Percentiles rank a stretch among this genome's conserved stretches.
phyloP scores from a whole-genome alignment of 192 early-diverging fungal genomes.

The Entomortierella parvispora region DNA sequence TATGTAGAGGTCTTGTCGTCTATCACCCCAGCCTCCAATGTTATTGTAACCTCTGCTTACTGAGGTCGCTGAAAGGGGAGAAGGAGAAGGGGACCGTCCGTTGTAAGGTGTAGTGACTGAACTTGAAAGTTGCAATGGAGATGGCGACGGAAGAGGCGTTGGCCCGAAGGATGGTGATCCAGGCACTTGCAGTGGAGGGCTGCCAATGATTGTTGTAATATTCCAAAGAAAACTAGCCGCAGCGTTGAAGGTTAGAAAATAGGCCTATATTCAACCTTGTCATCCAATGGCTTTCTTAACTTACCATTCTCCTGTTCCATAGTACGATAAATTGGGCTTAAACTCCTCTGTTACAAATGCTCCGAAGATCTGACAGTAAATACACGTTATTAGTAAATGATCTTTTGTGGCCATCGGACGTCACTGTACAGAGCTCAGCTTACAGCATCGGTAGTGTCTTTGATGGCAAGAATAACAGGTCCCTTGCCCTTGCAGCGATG shows the following conservation, averaged over 20 bases:
- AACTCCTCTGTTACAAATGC: slow-evolving; percentile 78
- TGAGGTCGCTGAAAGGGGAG: background rate
- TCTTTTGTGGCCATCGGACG: no score
- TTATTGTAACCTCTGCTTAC: background rate
- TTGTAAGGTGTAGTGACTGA: slow-evolving; percentile 2
- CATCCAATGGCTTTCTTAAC: no score
- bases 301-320: slow-evolving; percentile 87
- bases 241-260: no score
- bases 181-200: slow-evolving; percentile 11
- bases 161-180: slow-evolving; percentile 23
- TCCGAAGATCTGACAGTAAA: slow-evolving; percentile 75
- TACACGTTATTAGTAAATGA: background rate
- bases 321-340: slow-evolving; percentile 70
- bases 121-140: slow-evolving; percentile 37
- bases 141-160: slow-evolving; percentile 33
- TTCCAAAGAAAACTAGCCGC: slow-evolving; percentile 87
- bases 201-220: slow-evolving; percentile 33
- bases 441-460: slow-evolving; percentile 67
- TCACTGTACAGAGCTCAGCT: no score
- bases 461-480: slow-evolving; percentile 75
- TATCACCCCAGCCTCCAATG: slow-evolving; percentile 8
- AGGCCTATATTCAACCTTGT: no score
- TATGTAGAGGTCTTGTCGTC: slow-evolving; percentile 20
- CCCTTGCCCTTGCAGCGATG: slow-evolving; percentile 69
- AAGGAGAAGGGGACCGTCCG: slow-evolving; percentile 24